Percentiles rank a stretch among this genome's conserved stretches.
These are phyloP conservation scores for Hepatocystis sp. DNA, from an alignment of 169 alveolate genomes.

Conservation along the genomic window DNA sequence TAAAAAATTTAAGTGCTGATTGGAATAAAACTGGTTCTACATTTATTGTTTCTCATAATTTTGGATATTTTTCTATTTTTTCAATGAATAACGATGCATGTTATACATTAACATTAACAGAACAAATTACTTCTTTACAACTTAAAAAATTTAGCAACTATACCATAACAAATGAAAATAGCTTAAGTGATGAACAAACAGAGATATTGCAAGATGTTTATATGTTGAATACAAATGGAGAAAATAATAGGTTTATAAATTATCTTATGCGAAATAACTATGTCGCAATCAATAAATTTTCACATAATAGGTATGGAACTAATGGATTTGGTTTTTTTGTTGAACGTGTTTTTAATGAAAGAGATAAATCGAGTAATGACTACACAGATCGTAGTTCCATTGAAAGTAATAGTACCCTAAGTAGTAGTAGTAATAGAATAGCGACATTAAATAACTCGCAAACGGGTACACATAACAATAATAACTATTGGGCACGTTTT, in stretches of 20 bases:
- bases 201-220: conserved; percentile 20
- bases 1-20: conserved; percentile 47
- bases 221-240: conserved; percentile 11
- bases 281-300: no score
- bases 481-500: no score
- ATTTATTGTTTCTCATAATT: conserved; percentile 65
- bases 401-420: no score
- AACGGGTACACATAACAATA: no score
- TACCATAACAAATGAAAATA: conserved; percentile 12
- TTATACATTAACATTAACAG: conserved; percentile 53
- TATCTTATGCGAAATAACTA: neutral
- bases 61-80: conserved; percentile 70
- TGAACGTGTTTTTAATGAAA: no score
- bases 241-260: neutral
- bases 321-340: no score
- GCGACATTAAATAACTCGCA: no score
- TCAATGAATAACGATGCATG: conserved; percentile 21
- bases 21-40: conserved; percentile 52
- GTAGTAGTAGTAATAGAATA: no score
- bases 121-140: conserved; percentile 57
- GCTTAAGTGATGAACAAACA: conserved; percentile 20
- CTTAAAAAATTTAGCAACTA: conserved; percentile 15
- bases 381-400: no score
- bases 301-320: no score
- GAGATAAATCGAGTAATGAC: no score